A percentile compares a stretch with the other conserved stretches of the same genome.
phyloP scores from a whole-genome alignment of 441 rosid genomes.

The Biscutella auriculata region DNA sequence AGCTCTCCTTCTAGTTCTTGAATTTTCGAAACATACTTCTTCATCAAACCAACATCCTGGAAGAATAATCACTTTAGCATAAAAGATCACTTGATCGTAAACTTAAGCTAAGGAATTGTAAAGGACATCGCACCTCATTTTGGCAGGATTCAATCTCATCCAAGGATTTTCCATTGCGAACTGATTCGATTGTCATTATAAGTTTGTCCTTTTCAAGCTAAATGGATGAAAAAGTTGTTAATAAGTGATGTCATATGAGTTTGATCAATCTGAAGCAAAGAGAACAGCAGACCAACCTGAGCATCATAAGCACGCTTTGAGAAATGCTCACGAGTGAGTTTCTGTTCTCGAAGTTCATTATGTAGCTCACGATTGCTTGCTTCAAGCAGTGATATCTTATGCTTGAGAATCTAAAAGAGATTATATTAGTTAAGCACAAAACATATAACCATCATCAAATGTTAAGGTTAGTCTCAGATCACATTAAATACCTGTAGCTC shows the following conservation, averaged over 20 bases:
- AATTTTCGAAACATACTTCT: conserved; percentile 62
- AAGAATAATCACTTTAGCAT: conserved; percentile 10
- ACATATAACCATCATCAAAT: not conserved
- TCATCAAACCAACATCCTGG: conserved; percentile 68
- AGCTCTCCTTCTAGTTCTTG: conserved; percentile 88
- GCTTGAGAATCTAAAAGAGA: conserved; percentile 61
- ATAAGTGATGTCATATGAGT: not conserved
- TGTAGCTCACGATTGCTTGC: conserved; percentile 70
- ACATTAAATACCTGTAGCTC: conserved; percentile 63
- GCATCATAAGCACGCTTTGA: conserved; percentile 67
- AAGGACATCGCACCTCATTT: conserved; percentile 39
- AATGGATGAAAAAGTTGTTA: conserved; percentile 17
- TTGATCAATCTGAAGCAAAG: conserved; percentile 2
- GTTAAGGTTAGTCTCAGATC: not conserved
- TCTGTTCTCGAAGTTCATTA: conserved; percentile 67
- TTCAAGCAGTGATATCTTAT: conserved; percentile 75
- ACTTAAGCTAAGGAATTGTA: not conserved
- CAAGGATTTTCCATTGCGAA: conserved; percentile 78
- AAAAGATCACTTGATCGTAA: not conserved
- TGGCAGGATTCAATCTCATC: conserved; percentile 63
- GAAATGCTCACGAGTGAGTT: conserved; percentile 57
- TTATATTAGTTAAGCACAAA: conserved; percentile 9
- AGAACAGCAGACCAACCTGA: conserved; percentile 46
- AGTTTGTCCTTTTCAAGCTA: conserved; percentile 88
- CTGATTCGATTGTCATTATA: conserved; percentile 65